Evolutionary conservation across 2,329 filamentous ascomycete genomes (phyloP).

Genomic region (Fusarium goolgardi): DNA sequence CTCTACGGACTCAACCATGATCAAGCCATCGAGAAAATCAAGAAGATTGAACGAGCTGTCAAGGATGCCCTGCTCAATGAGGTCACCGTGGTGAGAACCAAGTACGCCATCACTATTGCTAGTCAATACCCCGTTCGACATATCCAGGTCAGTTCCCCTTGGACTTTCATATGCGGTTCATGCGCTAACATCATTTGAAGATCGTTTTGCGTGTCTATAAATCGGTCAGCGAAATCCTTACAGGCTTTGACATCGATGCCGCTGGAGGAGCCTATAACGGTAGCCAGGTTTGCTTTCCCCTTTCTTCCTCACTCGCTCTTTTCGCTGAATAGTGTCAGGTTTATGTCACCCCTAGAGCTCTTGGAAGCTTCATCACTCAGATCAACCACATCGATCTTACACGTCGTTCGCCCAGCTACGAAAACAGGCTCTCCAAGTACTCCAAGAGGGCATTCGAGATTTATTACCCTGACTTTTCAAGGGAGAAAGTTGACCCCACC

Average conservation of each 20-base stretch:
- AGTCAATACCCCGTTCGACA: constrained; percentile 87
- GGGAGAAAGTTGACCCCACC: constrained; percentile 82
- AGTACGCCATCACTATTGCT: constrained; percentile 87
- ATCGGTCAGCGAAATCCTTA: constrained; percentile 84
- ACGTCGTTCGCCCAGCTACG: constrained; percentile 85
- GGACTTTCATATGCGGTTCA: background rate
- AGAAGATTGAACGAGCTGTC: constrained; percentile 80
- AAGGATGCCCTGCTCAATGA: constrained; percentile 83
- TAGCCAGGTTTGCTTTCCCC: background rate
- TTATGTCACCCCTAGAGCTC: constrained; percentile 79
- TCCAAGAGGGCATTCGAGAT: constrained; percentile 87
- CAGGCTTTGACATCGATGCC: constrained; percentile 89
- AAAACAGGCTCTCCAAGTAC: constrained; percentile 88
- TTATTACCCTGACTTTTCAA: constrained; percentile 80
- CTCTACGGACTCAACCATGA: constrained; percentile 83
- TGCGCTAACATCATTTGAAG: constrained; percentile 52
- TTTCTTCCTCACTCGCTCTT: background rate
- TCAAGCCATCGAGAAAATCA: constrained; percentile 84
- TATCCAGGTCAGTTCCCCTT: constrained; percentile 64
- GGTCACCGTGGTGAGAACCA: constrained; percentile 85
- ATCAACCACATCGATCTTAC: constrained; percentile 83
- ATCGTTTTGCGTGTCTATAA: constrained; percentile 89
- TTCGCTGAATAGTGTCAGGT: constrained; percentile 65
- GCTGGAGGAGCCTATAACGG: constrained; percentile 85
- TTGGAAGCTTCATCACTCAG: constrained; percentile 84